Evolutionary conservation across 306 rosid species (phyloP), one percentile per base, ranked within the genome.

Genomic region (Ormosia semicastrata): DNA sequence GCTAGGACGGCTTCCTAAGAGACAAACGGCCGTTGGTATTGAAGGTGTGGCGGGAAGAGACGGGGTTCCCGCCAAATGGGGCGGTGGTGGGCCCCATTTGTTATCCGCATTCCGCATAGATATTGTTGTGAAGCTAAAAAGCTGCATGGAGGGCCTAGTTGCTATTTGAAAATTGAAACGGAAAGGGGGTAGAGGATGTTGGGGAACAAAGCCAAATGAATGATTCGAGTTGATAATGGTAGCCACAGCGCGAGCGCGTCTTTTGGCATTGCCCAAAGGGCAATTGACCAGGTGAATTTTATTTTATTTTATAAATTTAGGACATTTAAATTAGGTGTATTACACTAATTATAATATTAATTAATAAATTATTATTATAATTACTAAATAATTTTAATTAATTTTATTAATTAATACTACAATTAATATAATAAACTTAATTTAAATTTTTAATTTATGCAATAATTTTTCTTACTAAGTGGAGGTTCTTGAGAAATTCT

Each of bases 1-100:
- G 41, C 0, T 2, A 30, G 64, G 37, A 7, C 14, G 77, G 39
- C 33, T 1, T 3, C 1, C 33, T 4, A 59, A 69, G 82, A 75
- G 81, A 71, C 77, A 71, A 84, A 84, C 81, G 82, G 44, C 46
- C 85, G 82, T 84, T 36, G 2, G 24, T n/a, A 64, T 49, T 12
- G 53, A 62, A 24, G 71, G 10, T 6, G 15, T 49, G 83, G 94
- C 90, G 94, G 94, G 94, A 90, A 85, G 18, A 12, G 73, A 49
- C 60, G 73, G 32, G 63, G 43, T 90, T 90, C 87, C 89, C 97
- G 91, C 94, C 88, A 70, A 84, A 77, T 7, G 0, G 70, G 79
- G 62, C 64, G 82, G 71, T 17, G 12, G 72, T 53, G 73, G 84
- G 73, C 50, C 81, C 83, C 60, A 44, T 44, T 60, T 12, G 41